Conservation (phyloP, 306 rosid species). For the Adenanthera pavonina region DNA sequence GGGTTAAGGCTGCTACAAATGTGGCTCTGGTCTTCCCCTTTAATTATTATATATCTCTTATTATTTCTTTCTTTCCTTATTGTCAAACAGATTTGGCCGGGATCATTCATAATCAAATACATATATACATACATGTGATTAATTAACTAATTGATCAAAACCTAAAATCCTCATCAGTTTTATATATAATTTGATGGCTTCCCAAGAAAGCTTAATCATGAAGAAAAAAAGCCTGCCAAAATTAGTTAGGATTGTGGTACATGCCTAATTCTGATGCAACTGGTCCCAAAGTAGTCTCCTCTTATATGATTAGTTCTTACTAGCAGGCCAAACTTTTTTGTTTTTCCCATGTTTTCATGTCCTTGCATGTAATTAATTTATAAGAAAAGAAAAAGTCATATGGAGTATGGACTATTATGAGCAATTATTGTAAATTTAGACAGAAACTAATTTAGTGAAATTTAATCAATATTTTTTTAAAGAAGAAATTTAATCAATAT, state of each 20-base stretch:
- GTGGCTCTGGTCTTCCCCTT: slow-evolving; percentile 9
- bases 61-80: slow-evolving; percentile 14
- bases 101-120: background rate
- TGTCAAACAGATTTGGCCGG: background rate
- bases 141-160: background rate
- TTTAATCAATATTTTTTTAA: too few species aligned
- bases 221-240: slow-evolving; percentile 16
- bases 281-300: slow-evolving; percentile 2
- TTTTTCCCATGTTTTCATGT: background rate
- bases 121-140: background rate
- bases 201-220: background rate
- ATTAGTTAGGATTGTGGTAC: slow-evolving; percentile 32
- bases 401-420: too few species aligned
- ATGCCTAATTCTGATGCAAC: slow-evolving; percentile 15
- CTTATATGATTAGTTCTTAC: background rate
- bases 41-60: slow-evolving; percentile 14
- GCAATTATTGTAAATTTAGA: background rate
- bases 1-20: slow-evolving; percentile 52
- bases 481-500: too few species aligned
- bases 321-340: background rate
- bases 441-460: background rate
- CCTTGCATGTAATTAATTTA: background rate
- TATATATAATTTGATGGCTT: slow-evolving; percentile 22
- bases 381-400: too few species aligned
- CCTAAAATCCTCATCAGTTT: background rate